Evolutionary conservation across 2,329 filamentous ascomycete species (phyloP), one percentile per base, ranked within the genome.

Genomic region (Neofusicoccum sp.): DNA sequence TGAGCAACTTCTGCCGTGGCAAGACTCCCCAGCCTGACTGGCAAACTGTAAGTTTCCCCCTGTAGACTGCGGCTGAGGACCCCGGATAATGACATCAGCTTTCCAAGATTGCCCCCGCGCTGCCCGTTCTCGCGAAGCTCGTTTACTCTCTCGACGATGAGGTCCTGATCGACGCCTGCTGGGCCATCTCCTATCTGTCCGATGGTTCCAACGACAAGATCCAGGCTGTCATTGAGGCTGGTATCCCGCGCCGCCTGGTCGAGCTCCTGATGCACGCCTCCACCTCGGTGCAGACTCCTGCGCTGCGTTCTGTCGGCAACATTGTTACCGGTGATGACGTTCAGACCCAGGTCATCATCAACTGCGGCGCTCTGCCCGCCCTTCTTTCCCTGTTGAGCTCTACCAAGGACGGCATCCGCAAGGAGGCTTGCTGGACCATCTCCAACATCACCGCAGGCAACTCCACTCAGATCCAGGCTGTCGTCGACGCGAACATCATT

Each of bases 351-450:
- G 92, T 99, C 67, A 97, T 99, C 76, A 99, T 99, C 79, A 99
- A 99, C 85, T 96, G 93, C 70, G 93, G 95, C 63, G 89, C 95
- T 67, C 85, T 99, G 48, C 88, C 93, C 43, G 96, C 93, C 66
- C 85, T 99, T n/a, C 82, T 98, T 56, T 95, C 93, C 36, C 87
- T 99, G 16, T 82, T 99, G 65, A 93, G 93, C 83, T 98, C 93
- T 36, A 95, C 91, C 72, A 99, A 99, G 84, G 95, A 99, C 72
- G 95, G 95, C 28, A 99, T 99, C 67, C 91, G 95, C 67, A 99
- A 99, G 84, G 95, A 99, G 79, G 95, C 95, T 30, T 99, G 95
- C 86, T 99, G 95, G 95, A 99, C 95, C 54, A 99, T 99, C 70
- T 97, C 93, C 74, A 99, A 99, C 84, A 91, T 99, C 71, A 99